phyloP scores from a whole-genome alignment of 2,329 filamentous ascomycete species.

The Chaetothyriales sp. region DNA sequence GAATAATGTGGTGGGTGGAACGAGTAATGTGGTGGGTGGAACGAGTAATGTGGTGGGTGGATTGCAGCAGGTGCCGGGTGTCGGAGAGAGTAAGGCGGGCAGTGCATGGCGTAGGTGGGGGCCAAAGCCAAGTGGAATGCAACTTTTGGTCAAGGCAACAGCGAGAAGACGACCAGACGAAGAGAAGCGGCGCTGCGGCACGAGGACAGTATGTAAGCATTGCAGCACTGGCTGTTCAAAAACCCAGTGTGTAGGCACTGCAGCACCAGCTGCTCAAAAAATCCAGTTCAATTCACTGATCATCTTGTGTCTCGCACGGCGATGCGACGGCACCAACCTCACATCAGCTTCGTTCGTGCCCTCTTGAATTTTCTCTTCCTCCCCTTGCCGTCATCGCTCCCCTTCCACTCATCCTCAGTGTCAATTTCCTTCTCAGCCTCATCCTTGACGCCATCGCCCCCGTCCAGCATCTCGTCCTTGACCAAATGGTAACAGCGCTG shows the following conservation, averaged over 20 bases:
- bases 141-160: background rate
- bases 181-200: too few relatives aligned
- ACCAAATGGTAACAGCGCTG: background rate
- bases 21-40: conserved; percentile 5
- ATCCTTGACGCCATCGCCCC: background rate
- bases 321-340: too few relatives aligned
- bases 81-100: conserved; percentile 1
- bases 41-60: conserved; percentile 4
- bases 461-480: conserved; percentile 12
- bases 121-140: background rate
- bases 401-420: background rate
- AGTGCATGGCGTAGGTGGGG: background rate
- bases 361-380: background rate
- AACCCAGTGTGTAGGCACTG: too few relatives aligned
- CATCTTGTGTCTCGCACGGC: too few relatives aligned
- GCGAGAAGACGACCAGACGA: background rate
- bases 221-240: too few relatives aligned
- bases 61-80: conserved; percentile 1
- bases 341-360: too few relatives aligned
- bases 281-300: too few relatives aligned
- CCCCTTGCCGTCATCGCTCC: background rate
- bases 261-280: too few relatives aligned
- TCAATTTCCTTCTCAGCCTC: background rate
- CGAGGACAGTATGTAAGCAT: too few relatives aligned
- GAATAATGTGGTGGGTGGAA: conserved; percentile 5